Base-by-base conservation (phyloP, 257 asterid species). In the Paulownia fortunei region DNA sequence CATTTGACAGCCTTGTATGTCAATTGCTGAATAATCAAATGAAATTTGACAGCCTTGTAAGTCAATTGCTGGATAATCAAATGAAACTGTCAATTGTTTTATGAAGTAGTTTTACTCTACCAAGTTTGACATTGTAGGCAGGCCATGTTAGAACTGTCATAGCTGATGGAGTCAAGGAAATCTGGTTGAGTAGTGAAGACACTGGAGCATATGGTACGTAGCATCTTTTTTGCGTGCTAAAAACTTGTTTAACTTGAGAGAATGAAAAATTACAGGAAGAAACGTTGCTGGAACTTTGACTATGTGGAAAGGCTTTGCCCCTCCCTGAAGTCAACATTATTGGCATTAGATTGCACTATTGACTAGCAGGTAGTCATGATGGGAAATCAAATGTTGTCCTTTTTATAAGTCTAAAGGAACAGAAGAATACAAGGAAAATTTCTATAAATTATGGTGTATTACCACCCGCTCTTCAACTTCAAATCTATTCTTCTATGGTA, bases 161-260 rank as follows among this genome's bases (percentile, higher is more conserved):
- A 77, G 94, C 91, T 79, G 99, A 95, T 87, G 99, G 99, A 58
- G 98, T 95, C 78, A 92, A 87, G 88, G 99, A 95, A 87, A 85
- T 95, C 87, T 95, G 99, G 99, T 87, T 95, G 88, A 93, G 99
- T 70, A 95, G 99, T 75, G 98, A 95, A 87, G 99, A 95, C 86
- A 95, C 99, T 69, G 99, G 99, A 80, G 99, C 99, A 67, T 95
- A 95, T 83, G 99, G 97, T 95, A 90, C 74, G 81, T 75, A 16
- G 69, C 23, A 63, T 44, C 61, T 5, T 64, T 72, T 81, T 76
- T 74, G 77, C 34, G 12, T 30, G 66, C 66, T 60, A 30, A 13
- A 37, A 21, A 19, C 73, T 70, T 32, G 7, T 74, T 30, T 60
- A 36, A 55, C 24, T 63, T 46, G 39, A 54, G 51, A 23, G 37